Conservation (phyloP, 805 yeast genomes). For the Phaffomyces thermotolerans region DNA sequence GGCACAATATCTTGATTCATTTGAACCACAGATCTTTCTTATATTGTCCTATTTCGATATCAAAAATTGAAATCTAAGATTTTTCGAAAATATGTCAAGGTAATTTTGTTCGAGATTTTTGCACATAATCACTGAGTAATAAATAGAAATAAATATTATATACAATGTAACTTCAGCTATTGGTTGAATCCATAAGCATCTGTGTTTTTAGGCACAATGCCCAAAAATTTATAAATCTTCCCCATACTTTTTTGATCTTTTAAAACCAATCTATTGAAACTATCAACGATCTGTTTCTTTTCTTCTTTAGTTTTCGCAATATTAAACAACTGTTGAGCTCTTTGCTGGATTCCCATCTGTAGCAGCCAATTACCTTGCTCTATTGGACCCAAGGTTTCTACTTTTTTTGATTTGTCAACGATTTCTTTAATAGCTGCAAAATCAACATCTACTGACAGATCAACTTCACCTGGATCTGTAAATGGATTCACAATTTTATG, state of each 20-base stretch:
- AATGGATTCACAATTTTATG: slow-evolving; percentile 75
- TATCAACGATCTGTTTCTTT: slow-evolving; percentile 43
- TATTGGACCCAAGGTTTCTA: slow-evolving; percentile 46
- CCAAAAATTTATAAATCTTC: slow-evolving; percentile 63
- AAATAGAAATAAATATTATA: not conserved
- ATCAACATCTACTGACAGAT: slow-evolving; percentile 79
- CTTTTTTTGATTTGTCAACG: slow-evolving; percentile 15
- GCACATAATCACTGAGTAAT: too few species aligned
- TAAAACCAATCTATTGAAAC: slow-evolving; percentile 59
- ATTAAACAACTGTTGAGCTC: slow-evolving; percentile 53
- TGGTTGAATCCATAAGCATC: slow-evolving; percentile 1
- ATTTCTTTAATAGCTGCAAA: slow-evolving; percentile 47
- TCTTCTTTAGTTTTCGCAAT: slow-evolving; percentile 33
- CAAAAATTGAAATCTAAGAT: too few species aligned
- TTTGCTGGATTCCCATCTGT: slow-evolving; percentile 63
- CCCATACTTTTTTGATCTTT: slow-evolving; percentile 67
- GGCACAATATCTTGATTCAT: too few species aligned
- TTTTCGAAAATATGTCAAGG: too few species aligned
- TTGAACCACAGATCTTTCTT: too few species aligned
- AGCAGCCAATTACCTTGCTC: slow-evolving; percentile 79
- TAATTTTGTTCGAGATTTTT: too few species aligned
- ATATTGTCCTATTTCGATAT: too few species aligned
- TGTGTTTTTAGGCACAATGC: slow-evolving; percentile 41
- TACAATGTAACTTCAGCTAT: not conserved
- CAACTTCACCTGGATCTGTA: slow-evolving; percentile 70